Evolutionary conservation across 257 asterid species (phyloP), one percentile per base, ranked within the genome.

Genomic region (Paraleonurus japonicus): DNA sequence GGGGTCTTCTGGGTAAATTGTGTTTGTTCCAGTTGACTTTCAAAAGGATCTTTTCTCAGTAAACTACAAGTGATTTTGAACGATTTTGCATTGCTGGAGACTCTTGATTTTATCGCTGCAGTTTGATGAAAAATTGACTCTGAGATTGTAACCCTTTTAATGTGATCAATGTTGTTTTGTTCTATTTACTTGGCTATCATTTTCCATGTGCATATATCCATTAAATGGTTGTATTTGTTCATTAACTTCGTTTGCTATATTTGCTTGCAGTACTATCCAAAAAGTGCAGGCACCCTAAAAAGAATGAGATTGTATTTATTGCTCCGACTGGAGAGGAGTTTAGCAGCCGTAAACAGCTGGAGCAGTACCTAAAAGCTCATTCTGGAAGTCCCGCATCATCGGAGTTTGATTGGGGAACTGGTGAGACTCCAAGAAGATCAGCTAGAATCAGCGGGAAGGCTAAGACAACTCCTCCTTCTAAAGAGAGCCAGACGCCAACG

Each of bases 341-440:
- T 16, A 81, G 73, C 78, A 84, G 51, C 81, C 85, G 89, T 59
- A 90, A 72, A 70, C 96, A 86, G 73, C 80, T 94, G 83, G 92
- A 85, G 75, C 89, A 83, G 75, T 95, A 86, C 81, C 83, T 95
- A 28, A 94, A 92, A 62, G 62, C 90, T 0, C 91, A 92, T 33
- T 78, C 88, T 39, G 98, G 96, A 71, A 83, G 72, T 75, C 96
- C 97, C 10, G 72, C 88, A 5, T 20, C 78, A 5, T 81, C 90
- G 0, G 99, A 95, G 69, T 95, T 95, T 66, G 98, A 95, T 71
- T 95, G 99, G 99, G 83, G 95, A 65, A 92, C 96, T 0, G 97
- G 98, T 17, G 98, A 95, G 70, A 87, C 97, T 13, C 99, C 98
- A 10, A 83, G 99, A 67, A 85, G 99, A 70, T 95, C 99, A 2